A percentile compares a stretch with the other conserved stretches of the same genome.
Conservation (phyloP, 1,139 yeast genomes). For the Pichia sp. region DNA sequence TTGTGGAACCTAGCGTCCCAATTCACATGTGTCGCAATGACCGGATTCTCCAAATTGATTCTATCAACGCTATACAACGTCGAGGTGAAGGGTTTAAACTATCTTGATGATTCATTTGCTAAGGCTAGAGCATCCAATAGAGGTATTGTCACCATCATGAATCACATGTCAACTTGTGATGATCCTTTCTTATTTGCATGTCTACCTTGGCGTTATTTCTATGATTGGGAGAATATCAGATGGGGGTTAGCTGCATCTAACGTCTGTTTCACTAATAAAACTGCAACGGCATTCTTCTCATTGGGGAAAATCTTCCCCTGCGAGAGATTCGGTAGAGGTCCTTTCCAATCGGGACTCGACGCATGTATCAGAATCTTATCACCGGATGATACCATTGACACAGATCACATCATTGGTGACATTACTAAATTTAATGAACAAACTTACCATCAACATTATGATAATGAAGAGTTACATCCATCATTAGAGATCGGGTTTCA, state of each 20-base stretch:
- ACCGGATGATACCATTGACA: conserved; percentile 64
- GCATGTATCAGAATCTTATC: conserved; percentile 82
- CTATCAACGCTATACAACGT: conserved; percentile 59
- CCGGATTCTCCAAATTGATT: conserved; percentile 57
- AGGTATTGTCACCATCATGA: conserved; percentile 82
- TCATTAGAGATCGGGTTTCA: conserved; percentile 33
- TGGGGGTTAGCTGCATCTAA: conserved; percentile 97
- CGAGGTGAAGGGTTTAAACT: conserved; percentile 51
- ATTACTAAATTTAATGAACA: conserved; percentile 11
- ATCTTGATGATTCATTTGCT: conserved; percentile 54
- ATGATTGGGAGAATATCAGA: conserved; percentile 60
- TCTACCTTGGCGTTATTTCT: conserved; percentile 64
- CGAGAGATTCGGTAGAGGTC: conserved; percentile 84
- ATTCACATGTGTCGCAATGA: conserved; percentile 61
- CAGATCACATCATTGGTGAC: conserved; percentile 16
- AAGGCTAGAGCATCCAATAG: conserved; percentile 62
- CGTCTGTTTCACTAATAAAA: conserved; percentile 64
- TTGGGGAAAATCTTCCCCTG: conserved; percentile 85
- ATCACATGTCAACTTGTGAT: conserved; percentile 90
- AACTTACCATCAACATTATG: no score
- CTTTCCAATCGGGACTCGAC: conserved; percentile 85
- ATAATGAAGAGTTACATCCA: conserved; percentile 19
- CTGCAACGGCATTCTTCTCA: conserved; percentile 61
- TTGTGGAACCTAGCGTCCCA: conserved; percentile 67
- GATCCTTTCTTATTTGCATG: conserved; percentile 91